Base-by-base conservation (phyloP, 768 basidiomycete species). In the Termitomyces sp. region DNA sequence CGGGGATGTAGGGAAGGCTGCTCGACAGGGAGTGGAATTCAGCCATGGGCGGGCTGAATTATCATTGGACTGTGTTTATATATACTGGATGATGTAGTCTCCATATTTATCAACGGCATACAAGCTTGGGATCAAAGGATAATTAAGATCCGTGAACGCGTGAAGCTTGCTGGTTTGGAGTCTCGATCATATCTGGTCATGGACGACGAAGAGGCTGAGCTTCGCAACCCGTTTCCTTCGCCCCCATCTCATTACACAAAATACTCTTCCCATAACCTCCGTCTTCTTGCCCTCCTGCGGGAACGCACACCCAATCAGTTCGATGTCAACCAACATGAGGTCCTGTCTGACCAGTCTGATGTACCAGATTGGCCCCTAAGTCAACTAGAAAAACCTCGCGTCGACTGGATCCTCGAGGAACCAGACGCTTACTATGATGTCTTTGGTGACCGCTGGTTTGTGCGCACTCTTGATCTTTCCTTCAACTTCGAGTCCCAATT, bases 361-460 rank as follows among this genome's bases (percentile, higher is more conserved):
- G 74, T 93, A 12, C 91, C 92, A 7, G 83, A 90, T 20, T 93
- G 89, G 90, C 80, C 87, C 20, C 74, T 95, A 42, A 71, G 71
- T 3, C 85, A 87, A 62, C 79, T 96, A 10, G 89, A 94, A 68
- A 93, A 89, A 71, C 94, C 94, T 37, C 82, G 92, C 45, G 86
- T 90, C 14, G 93, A 95, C 66, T 95, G 93, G 93, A 89, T 96
- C 52, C 78, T 91, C 1, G 90, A 94, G 63, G 91, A 92, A 60
- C 88, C 88, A 1, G 79, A 81, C 26, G 75, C 81, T 9, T 78
- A 84, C 60, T 96, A 93, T 69, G 82, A 82, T 53, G 88, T 87
- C 16, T 96, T 89, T 72, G 93, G 91, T n/a, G 91, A 95, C 69
- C 80, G 81, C 65, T 96, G 91, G 90, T 88, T 88, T 83, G 91